A percentile compares a stretch with the other conserved stretches of the same genome.
These are phyloP conservation scores for Clavispora fructus DNA, from an alignment of 805 yeast genomes.

Conservation along the genomic window DNA sequence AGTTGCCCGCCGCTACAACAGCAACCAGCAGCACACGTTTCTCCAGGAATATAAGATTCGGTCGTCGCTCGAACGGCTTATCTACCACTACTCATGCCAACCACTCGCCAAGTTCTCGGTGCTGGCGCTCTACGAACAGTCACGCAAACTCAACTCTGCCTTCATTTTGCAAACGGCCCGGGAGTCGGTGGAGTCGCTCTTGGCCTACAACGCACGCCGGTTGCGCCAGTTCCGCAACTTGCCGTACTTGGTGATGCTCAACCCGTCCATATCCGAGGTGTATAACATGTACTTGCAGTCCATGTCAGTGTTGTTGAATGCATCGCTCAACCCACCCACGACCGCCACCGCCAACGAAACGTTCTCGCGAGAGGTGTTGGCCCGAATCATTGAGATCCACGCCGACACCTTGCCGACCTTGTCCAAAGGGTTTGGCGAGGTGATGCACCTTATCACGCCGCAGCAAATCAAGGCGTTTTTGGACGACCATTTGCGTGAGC, in stretches of 20 bases:
- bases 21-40: constrained; percentile 30
- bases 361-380: constrained; percentile 47
- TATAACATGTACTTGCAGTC: constrained; percentile 71
- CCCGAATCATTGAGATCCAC: constrained; percentile 65
- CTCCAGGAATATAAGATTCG: constrained; percentile 52
- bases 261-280: constrained; percentile 78
- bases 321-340: constrained; percentile 32
- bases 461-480: constrained; percentile 56
- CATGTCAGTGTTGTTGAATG: constrained; percentile 37
- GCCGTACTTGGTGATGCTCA: constrained; percentile 80
- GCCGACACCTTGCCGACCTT: constrained; percentile 78
- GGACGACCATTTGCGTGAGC: constrained; percentile 71
- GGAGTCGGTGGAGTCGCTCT: constrained; percentile 51
- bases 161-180: constrained; percentile 41
- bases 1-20: background rate
- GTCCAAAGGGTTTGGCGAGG: constrained; percentile 79
- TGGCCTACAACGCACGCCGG: constrained; percentile 66
- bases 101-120: constrained; percentile 51
- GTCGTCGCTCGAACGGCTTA: constrained; percentile 53
- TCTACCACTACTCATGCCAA: constrained; percentile 49
- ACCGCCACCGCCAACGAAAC: constrained; percentile 49
- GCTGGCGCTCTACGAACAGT: constrained; percentile 42
- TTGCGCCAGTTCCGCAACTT: constrained; percentile 63
- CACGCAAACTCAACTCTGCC: constrained; percentile 33
- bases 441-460: constrained; percentile 40